These are phyloP conservation scores for Cordia subcordata DNA, from an alignment of 257 asterid species.

Conservation along the genomic window DNA sequence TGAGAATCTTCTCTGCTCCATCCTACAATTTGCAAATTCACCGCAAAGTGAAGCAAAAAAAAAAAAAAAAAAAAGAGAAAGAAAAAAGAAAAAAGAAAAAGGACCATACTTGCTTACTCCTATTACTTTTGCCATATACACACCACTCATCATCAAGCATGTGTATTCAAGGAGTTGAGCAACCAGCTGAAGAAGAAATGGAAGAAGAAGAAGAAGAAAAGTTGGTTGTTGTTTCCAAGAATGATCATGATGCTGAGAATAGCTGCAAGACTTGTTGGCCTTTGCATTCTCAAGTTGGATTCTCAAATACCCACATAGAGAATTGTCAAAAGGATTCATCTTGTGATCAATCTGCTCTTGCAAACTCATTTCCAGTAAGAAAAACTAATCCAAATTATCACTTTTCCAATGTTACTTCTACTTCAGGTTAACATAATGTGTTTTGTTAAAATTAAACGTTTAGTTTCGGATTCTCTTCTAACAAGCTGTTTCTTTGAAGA, in stretches of 20 bases:
- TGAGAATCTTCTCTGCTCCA: slow-evolving; percentile 47
- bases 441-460: too few relatives aligned
- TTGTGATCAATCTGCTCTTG: slow-evolving; percentile 22
- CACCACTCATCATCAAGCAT: slow-evolving; percentile 23
- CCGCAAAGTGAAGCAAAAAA: too few relatives aligned
- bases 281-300: slow-evolving; percentile 35
- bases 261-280: slow-evolving; percentile 25
- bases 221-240: slow-evolving; percentile 35
- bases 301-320: slow-evolving; percentile 25
- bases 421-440: too few relatives aligned
- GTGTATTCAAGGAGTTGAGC: slow-evolving; percentile 79
- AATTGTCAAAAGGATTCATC: slow-evolving; percentile 22
- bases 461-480: too few relatives aligned
- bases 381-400: slow-evolving; percentile 2
- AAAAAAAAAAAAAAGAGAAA: slow-evolving; percentile 13
- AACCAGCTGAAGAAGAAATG: slow-evolving; percentile 40
- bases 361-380: slow-evolving; percentile 56
- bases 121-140: slow-evolving; percentile 1
- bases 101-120: slow-evolving; percentile 1
- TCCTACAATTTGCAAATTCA: slow-evolving; percentile 21
- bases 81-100: not conserved
- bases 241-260: slow-evolving; percentile 25
- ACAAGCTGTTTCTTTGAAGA: too few relatives aligned
- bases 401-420: not conserved
- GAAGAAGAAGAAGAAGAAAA: slow-evolving; percentile 44